phyloP scores from a whole-genome alignment of 1,139 yeast genomes.

The Sugiyamaella xylanicola region DNA sequence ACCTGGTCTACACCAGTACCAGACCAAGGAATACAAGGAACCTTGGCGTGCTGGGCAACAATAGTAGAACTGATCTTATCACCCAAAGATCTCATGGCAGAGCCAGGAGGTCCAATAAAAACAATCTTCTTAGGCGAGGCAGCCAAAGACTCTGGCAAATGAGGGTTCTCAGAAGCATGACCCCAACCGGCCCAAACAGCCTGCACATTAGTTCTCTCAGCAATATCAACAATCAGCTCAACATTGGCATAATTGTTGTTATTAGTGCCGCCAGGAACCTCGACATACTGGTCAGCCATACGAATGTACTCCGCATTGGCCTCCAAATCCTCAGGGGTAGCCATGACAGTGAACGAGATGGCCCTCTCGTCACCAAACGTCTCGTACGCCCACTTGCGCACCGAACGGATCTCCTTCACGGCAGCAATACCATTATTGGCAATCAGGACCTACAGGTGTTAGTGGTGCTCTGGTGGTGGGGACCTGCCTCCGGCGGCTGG shows the following conservation, averaged over 20 bases:
- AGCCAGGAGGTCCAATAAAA: conserved; percentile 97
- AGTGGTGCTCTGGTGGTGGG: background rate
- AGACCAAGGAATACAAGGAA: conserved; percentile 99
- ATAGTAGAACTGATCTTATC: conserved; percentile 96
- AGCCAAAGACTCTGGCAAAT: conserved; percentile 89
- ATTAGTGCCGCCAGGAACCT: conserved; percentile 98
- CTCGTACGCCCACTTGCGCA: conserved; percentile 98
- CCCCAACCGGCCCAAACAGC: conserved; percentile 99
- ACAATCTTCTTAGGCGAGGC: conserved; percentile 84
- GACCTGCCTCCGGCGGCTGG: background rate
- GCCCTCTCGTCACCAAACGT: conserved; percentile 95
- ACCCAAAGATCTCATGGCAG: conserved; percentile 98
- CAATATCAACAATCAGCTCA: conserved; percentile 92
- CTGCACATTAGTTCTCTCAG: conserved; percentile 93
- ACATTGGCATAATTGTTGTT: conserved; percentile 98
- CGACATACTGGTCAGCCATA: conserved; percentile 98
- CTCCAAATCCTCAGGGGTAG: conserved; percentile 96
- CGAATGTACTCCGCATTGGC: conserved; percentile 98
- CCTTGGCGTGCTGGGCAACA: conserved; percentile 97
- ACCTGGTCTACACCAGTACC: conserved; percentile 95
- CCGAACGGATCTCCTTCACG: conserved; percentile 94
- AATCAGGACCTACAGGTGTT: conserved; percentile 57
- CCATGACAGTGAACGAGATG: conserved; percentile 95
- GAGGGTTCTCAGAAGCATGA: conserved; percentile 97
- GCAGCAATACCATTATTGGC: conserved; percentile 99